phyloP scores from a whole-genome alignment of 169 alveolate species.

The Plasmodium yoelii region DNA sequence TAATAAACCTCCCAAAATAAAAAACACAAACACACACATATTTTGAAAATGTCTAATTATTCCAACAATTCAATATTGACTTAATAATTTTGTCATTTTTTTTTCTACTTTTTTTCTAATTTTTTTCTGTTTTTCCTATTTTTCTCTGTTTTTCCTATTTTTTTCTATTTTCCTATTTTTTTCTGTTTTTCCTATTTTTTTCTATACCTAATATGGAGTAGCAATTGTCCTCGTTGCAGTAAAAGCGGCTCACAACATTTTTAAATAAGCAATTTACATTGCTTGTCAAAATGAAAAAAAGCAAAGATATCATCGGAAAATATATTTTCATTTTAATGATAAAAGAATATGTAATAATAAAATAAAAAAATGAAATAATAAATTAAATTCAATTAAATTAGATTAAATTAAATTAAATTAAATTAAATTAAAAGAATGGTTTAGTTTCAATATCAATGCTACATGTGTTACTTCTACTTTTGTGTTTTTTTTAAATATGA shows the following conservation, averaged over 20 bases:
- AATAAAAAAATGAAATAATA: neutral
- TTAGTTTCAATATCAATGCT: too few species aligned
- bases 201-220: conserved; percentile 46
- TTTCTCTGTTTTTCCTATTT: neutral
- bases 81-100: neutral
- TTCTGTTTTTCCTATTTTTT: neutral
- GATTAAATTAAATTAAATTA: neutral
- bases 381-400: neutral
- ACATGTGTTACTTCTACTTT: neutral
- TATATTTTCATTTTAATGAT: conserved; percentile 25
- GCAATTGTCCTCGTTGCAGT: conserved; percentile 56
- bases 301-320: conserved; percentile 1
- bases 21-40: neutral
- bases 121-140: neutral
- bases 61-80: neutral
- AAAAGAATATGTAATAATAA: neutral
- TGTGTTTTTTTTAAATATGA: conserved; percentile 1
- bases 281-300: conserved; percentile 27
- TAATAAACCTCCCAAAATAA: too few species aligned
- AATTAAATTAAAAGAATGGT: too few species aligned
- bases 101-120: neutral
- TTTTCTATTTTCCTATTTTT: neutral
- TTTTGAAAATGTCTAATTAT: too few species aligned
- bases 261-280: conserved; percentile 58
- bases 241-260: conserved; percentile 27